A percentile compares a stretch with the other conserved stretches of the same genome.
Evolutionary conservation across 805 yeast genomes (phyloP).

Genomic region (Teunomyces funiuensis): DNA sequence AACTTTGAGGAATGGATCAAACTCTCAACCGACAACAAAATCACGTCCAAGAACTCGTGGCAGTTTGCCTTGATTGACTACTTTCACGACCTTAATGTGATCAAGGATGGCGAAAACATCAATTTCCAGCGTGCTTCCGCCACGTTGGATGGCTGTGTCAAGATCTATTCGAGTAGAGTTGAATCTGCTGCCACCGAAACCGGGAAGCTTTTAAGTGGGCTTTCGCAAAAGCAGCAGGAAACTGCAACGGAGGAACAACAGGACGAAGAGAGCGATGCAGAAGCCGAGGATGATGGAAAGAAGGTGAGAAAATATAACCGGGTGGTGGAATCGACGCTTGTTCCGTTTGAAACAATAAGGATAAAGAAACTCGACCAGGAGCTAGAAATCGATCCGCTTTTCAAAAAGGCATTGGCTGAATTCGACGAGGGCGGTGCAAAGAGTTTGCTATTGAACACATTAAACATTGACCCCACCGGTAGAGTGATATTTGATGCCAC

Average conservation of each 20-base stretch:
- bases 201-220: slow-evolving; percentile 32
- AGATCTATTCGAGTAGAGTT: slow-evolving; percentile 35
- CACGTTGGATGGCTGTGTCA: slow-evolving; percentile 38
- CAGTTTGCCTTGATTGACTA: slow-evolving; percentile 88
- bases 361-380: slow-evolving; percentile 63
- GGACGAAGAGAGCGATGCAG: slow-evolving; percentile 15
- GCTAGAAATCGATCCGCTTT: slow-evolving; percentile 67
- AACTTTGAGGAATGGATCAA: slow-evolving; percentile 53
- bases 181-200: slow-evolving; percentile 39
- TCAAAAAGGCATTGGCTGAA: slow-evolving; percentile 71
- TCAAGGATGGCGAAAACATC: slow-evolving; percentile 64
- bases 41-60: slow-evolving; percentile 86
- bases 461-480: slow-evolving; percentile 51
- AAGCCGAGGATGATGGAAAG: slow-evolving; percentile 19
- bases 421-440: slow-evolving; percentile 85
- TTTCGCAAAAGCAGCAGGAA: slow-evolving; percentile 18
- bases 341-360: slow-evolving; percentile 49
- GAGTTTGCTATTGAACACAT: slow-evolving; percentile 61
- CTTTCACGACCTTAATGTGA: slow-evolving; percentile 76
- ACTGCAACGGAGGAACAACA: slow-evolving; percentile 5
- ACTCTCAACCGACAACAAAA: slow-evolving; percentile 52
- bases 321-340: slow-evolving; percentile 45
- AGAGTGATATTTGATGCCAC: slow-evolving; percentile 69
- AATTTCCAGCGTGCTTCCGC: slow-evolving; percentile 37
- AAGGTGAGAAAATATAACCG: slow-evolving; percentile 31